Evolutionary conservation across 305 asterid genomes (phyloP), one percentile per base, ranked within the genome.

Genomic region (Solanum hybrid): DNA sequence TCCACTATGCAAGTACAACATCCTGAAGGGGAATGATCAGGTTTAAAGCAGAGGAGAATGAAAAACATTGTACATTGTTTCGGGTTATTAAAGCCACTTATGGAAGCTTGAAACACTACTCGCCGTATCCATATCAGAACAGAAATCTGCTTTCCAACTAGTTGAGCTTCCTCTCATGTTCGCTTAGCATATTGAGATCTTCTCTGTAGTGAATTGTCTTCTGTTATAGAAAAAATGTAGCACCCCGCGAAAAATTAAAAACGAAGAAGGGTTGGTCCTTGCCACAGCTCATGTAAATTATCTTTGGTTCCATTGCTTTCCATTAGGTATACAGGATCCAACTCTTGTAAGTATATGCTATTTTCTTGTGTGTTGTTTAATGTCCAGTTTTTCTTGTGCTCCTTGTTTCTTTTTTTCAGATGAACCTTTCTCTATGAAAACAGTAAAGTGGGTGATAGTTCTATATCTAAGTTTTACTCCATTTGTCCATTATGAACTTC

Each of bases 1-100:
- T 91, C 99, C 99, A 2, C 93, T 97, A 20, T 97, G 99, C 97
- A 97, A 97, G 94, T 97, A 92, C 94, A 96, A 96, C 95, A 95
- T 97, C 91, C 96, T 97, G 92, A 96, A 97, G 94, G 99, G 97
- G 74, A 97, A 91, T 61, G 98, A 97, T 24, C 97, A 95, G 90
- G 98, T 94, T 61, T 97, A 89, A 91, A 89, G 29, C 88, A 13
- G 73, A 86, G 76, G 61, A 83, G 87, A 79, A 78, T 22, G 61
- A 81, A 51, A 67, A 73, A 34, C 29, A 67, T 37, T 3, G 11
- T 7, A 87, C 82, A 14, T 36, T 87, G 89, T 10, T 87, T 67
- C 76, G 1, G 24, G 80, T 40, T 29, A 16, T 71, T 75, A 11
- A 34, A 39, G 67, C 84, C 22, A 11, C 82, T 35, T 9, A n/a